Evolutionary conservation across 306 rosid genomes (phyloP).

Genomic region (Acacia melanoxylon): DNA sequence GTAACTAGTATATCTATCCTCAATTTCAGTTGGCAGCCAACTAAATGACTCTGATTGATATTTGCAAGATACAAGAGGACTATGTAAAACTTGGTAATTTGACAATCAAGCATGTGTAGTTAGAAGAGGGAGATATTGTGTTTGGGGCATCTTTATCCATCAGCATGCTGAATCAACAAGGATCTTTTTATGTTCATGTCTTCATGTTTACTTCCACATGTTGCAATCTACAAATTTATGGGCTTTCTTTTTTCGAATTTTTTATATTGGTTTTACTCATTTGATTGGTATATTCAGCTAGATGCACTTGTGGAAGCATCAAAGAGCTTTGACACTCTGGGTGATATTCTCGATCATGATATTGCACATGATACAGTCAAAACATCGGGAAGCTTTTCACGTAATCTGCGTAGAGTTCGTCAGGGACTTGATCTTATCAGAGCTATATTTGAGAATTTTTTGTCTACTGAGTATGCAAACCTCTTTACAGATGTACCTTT

Average conservation of each 20-base stretch:
- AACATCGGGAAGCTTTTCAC: slow-evolving; percentile 74
- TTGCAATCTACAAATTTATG: neutral
- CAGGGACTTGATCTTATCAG: slow-evolving; percentile 95
- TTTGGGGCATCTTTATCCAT: neutral
- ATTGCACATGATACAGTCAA: slow-evolving; percentile 61
- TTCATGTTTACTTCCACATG: slow-evolving; percentile 9
- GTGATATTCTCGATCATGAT: slow-evolving; percentile 58
- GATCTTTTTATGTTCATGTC: neutral
- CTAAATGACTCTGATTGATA: neutral
- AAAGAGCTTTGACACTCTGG: slow-evolving; percentile 47
- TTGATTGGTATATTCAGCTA: slow-evolving; percentile 51
- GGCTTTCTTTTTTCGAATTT: neutral
- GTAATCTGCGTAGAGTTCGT: slow-evolving; percentile 88
- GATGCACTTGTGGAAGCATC: slow-evolving; percentile 76
- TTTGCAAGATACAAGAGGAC: neutral
- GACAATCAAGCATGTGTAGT: neutral
- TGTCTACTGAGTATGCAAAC: slow-evolving; percentile 56
- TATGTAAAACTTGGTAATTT: neutral
- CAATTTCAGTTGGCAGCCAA: neutral
- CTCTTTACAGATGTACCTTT: neutral
- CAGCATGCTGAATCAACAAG: neutral
- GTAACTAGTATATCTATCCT: neutral
- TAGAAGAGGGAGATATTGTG: neutral
- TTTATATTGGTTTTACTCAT: slow-evolving; percentile 26
- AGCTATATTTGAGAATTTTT: slow-evolving; percentile 72